Conservation (phyloP, 495 filamentous ascomycete genomes). For the Parachaetomium inaequale region DNA sequence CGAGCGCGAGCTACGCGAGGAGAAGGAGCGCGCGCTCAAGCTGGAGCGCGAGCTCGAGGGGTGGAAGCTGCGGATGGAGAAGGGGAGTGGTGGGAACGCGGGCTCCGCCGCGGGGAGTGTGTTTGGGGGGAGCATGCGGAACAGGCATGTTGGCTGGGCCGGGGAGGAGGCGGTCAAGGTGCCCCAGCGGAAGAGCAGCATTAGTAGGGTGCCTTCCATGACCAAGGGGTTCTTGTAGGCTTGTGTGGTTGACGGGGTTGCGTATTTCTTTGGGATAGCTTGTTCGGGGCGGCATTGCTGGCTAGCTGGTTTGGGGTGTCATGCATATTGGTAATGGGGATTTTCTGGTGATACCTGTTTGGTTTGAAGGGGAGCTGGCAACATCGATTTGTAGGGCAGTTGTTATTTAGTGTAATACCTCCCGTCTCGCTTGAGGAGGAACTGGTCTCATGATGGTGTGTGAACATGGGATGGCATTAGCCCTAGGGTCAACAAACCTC, state of each 20-base stretch:
- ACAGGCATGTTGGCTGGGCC: constrained; percentile 29
- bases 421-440: too few species aligned
- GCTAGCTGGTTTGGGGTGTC: background rate
- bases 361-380: background rate
- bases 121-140: constrained; percentile 24
- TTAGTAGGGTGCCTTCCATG: constrained; percentile 49
- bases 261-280: background rate
- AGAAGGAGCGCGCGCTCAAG: constrained; percentile 75
- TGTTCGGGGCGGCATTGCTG: background rate
- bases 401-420: background rate
- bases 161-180: constrained; percentile 45
- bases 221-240: constrained; percentile 57
- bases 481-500: too few species aligned
- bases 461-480: too few species aligned
- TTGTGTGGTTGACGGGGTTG: too few species aligned
- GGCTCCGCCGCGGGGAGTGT: background rate
- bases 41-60: constrained; percentile 86
- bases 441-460: too few species aligned
- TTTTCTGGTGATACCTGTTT: constrained; percentile 2
- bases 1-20: constrained; percentile 86
- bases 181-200: constrained; percentile 53
- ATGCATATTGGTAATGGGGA: constrained; percentile 5
- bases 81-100: constrained; percentile 23
- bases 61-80: constrained; percentile 74
- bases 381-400: background rate